A percentile compares a stretch with the other conserved stretches of the same genome.
These are phyloP conservation scores for Calonectria ilicicola DNA, from an alignment of 2,329 filamentous ascomycete genomes.

Conservation along the genomic window DNA sequence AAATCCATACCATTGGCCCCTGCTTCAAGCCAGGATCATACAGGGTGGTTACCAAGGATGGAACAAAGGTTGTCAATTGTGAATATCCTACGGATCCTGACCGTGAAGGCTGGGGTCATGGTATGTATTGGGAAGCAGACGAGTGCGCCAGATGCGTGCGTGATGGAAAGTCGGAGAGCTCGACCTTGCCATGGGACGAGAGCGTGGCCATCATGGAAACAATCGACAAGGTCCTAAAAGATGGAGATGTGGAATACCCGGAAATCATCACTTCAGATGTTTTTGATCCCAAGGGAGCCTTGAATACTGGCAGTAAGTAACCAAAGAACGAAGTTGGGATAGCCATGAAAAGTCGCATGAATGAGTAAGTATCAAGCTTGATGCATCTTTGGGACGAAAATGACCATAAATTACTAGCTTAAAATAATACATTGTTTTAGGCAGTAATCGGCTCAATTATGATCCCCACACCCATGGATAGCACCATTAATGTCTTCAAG, in stretches of 20 bases:
- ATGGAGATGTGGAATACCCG: neutral
- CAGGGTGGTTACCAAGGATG: neutral
- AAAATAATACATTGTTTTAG: no score
- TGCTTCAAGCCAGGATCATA: neutral
- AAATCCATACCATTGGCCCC: neutral
- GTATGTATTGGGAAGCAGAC: slow-evolving; percentile 11
- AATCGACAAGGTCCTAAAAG: neutral
- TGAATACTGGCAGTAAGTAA: neutral
- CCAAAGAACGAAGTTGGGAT: no score
- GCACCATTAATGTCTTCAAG: no score
- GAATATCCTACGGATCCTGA: slow-evolving; percentile 2
- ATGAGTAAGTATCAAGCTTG: no score
- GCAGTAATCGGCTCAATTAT: no score
- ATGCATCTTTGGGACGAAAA: no score
- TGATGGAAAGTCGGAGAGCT: neutral
- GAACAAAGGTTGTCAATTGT: neutral
- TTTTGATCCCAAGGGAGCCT: neutral
- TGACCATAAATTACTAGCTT: no score
- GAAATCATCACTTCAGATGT: neutral
- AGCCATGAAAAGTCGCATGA: neutral
- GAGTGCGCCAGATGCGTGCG: slow-evolving; percentile 4
- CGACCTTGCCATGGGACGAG: slow-evolving; percentile 3
- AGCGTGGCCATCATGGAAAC: slow-evolving; percentile 11
- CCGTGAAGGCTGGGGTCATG: neutral
- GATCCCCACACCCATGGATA: no score